Conservation (phyloP, 768 basidiomycete species). For the Thelephora aurantiotincta region DNA sequence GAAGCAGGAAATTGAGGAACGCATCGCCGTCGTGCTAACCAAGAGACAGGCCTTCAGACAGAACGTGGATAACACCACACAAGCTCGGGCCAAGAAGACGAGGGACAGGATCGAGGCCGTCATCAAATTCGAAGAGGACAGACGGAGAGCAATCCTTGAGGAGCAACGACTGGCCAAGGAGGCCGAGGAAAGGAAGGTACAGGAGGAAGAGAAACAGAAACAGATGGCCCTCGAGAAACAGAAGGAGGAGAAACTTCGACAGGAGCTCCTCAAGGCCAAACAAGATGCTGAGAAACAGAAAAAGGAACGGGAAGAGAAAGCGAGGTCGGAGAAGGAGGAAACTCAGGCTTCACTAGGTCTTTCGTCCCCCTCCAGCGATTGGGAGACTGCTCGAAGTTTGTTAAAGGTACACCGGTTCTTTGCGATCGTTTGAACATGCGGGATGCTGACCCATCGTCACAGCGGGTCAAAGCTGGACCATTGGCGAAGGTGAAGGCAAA, state of each 20-base stretch:
- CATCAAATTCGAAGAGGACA: constrained; percentile 53
- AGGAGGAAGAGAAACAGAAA: constrained; percentile 15
- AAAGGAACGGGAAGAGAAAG: constrained; percentile 16
- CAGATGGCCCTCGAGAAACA: constrained; percentile 11
- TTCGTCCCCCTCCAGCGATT: constrained; percentile 46
- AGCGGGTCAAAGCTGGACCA: constrained; percentile 52
- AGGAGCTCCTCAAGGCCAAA: constrained; percentile 7
- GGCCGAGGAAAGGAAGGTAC: constrained; percentile 9
- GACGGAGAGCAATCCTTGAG: constrained; percentile 33
- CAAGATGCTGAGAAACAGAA: constrained; percentile 9
- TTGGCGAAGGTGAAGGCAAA: constrained; percentile 52
- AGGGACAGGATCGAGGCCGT: constrained; percentile 48
- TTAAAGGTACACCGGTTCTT: constrained; percentile 31
- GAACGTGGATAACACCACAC: constrained; percentile 29
- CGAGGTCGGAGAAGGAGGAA: constrained; percentile 21
- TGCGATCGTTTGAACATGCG: constrained; percentile 9
- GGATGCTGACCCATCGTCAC: constrained; percentile 6
- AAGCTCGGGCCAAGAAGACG: constrained; percentile 26
- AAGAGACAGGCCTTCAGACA: constrained; percentile 33
- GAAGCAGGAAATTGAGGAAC: constrained; percentile 32
- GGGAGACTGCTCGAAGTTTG: constrained; percentile 38
- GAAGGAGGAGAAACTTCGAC: constrained; percentile 22
- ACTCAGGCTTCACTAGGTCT: constrained; percentile 32
- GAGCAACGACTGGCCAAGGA: constrained; percentile 32
- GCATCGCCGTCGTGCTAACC: constrained; percentile 28